Conservation (phyloP, 371 early-diverging fungal species). For the Umbelopsis sp. region DNA sequence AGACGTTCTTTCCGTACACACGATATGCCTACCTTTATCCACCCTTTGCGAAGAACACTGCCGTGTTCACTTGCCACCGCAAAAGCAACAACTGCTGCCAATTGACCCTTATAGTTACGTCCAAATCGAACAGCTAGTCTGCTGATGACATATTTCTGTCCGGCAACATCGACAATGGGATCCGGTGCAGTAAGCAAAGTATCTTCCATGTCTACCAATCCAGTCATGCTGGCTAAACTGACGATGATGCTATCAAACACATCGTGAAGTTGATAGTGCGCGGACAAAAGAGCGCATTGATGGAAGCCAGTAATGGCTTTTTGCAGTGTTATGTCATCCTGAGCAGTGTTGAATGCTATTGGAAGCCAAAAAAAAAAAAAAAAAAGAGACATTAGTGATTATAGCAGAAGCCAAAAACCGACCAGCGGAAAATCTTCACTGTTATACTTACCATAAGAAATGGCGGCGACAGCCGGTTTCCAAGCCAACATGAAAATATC, state of each 20-base stretch:
- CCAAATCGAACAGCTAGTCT: slow-evolving; percentile 84
- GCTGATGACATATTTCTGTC: slow-evolving; percentile 69
- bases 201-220: slow-evolving; percentile 60
- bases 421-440: neutral
- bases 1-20: slow-evolving; percentile 24
- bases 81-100: slow-evolving; percentile 86
- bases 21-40: slow-evolving; percentile 61
- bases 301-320: slow-evolving; percentile 83
- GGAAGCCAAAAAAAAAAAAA: neutral
- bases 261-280: slow-evolving; percentile 72
- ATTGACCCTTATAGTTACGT: slow-evolving; percentile 83
- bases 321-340: slow-evolving; percentile 78
- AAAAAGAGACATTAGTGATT: neutral
- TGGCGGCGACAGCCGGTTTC: slow-evolving; percentile 66
- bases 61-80: slow-evolving; percentile 77
- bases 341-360: slow-evolving; percentile 81
- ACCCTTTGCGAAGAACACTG: slow-evolving; percentile 72
- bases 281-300: slow-evolving; percentile 77
- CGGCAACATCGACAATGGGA: slow-evolving; percentile 63
- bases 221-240: slow-evolving; percentile 77
- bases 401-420: no score
- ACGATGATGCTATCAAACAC: slow-evolving; percentile 81
- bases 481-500: slow-evolving; percentile 68
- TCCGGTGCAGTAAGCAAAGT: slow-evolving; percentile 57
- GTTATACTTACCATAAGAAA: slow-evolving; percentile 65